These are phyloP conservation scores for Suhomyces kunorum DNA, from an alignment of 1,139 yeast species.

Conservation along the genomic window DNA sequence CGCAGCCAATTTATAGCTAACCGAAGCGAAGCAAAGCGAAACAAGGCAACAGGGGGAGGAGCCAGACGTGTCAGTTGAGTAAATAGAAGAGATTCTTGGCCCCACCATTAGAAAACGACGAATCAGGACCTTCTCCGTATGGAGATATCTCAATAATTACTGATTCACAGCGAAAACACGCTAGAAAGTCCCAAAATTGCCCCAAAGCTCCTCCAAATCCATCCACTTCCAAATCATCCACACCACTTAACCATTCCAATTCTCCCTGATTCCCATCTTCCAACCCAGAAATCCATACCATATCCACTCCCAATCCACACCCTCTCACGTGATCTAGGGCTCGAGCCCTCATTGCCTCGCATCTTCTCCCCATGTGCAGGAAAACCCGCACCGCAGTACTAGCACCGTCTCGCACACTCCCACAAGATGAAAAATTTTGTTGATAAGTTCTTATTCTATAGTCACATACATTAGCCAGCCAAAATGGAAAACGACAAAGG, in stretches of 20 bases:
- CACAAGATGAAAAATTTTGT: slow-evolving; percentile 15
- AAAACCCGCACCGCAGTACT: slow-evolving; percentile 13
- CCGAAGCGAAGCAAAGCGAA: no score
- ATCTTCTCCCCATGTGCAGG: slow-evolving; percentile 7
- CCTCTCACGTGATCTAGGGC: slow-evolving; percentile 18
- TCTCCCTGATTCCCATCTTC: neutral
- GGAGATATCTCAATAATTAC: no score
- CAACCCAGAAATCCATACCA: neutral
- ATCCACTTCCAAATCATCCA: no score
- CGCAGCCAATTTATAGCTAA: no score
- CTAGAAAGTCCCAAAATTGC: no score
- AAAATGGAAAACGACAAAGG: slow-evolving; percentile 99
- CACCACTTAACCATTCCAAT: neutral
- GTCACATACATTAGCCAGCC: slow-evolving; percentile 31
- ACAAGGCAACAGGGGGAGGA: no score
- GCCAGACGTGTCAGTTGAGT: no score
- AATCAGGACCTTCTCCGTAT: no score
- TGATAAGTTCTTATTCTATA: slow-evolving; percentile 12
- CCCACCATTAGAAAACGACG: no score
- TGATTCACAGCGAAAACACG: no score
- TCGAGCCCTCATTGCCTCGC: slow-evolving; percentile 17
- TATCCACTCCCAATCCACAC: neutral
- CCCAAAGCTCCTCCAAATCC: no score
- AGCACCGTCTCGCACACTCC: slow-evolving; percentile 9
- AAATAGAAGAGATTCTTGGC: no score